Percentiles rank a stretch among this genome's conserved stretches.
These are phyloP conservation scores for Coniella vitis DNA, from an alignment of 2,329 filamentous ascomycete genomes.

Conservation along the genomic window DNA sequence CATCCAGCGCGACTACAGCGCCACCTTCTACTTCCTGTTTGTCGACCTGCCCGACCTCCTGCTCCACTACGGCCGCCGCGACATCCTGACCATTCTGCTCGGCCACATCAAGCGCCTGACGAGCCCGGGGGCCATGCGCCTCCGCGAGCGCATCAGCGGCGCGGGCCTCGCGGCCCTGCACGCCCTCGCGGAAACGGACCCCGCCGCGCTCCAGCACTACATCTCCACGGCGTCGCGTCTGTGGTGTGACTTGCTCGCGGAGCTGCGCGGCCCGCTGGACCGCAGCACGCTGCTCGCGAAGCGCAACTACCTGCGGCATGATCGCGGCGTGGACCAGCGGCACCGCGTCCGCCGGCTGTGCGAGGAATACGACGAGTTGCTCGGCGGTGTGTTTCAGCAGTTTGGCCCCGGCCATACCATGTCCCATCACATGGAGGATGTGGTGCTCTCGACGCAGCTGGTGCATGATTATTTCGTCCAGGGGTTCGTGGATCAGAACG, in stretches of 20 bases:
- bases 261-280: constrained; percentile 14
- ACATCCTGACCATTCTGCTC: constrained; percentile 16
- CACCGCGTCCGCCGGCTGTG: constrained; percentile 7
- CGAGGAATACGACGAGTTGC: constrained; percentile 14
- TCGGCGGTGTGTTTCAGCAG: constrained; percentile 7
- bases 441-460: constrained; percentile 14
- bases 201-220: constrained; percentile 13
- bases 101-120: constrained; percentile 17
- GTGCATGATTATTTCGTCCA: constrained; percentile 14
- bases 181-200: constrained; percentile 13
- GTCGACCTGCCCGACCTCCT: constrained; percentile 17
- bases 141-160: constrained; percentile 14
- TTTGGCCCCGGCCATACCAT: constrained; percentile 13
- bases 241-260: constrained; percentile 15
- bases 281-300: constrained; percentile 16
- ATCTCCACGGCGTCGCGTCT: constrained; percentile 16
- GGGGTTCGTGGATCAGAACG: constrained; percentile 10
- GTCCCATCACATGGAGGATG: constrained; percentile 15
- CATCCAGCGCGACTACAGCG: constrained; percentile 16
- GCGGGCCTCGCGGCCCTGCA: constrained; percentile 15
- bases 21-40: constrained; percentile 17
- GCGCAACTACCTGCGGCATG: constrained; percentile 16
- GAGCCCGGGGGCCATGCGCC: constrained; percentile 2
- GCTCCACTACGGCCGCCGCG: constrained; percentile 15
- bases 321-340: not conserved